Conservation (phyloP, 805 yeast species). For the Cephaloascus fragrans region DNA sequence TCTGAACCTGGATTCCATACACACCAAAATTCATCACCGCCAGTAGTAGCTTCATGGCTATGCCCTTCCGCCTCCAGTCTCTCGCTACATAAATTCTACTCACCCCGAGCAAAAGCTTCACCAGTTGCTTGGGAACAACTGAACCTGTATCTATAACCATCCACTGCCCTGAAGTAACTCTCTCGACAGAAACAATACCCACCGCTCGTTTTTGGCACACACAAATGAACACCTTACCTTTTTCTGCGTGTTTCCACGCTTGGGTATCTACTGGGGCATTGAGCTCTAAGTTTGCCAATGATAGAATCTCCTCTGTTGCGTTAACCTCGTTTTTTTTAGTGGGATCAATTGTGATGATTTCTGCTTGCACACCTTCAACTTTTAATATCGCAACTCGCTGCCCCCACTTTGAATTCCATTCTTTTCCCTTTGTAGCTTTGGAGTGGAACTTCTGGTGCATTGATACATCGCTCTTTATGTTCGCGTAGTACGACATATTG, state of each 20-base stretch:
- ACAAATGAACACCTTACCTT: conserved; percentile 34
- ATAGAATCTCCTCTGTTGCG: conserved; percentile 24
- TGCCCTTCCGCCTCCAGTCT: conserved; percentile 36
- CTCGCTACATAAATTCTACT: conserved; percentile 35
- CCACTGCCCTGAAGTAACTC: conserved; percentile 42
- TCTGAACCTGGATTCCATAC: conserved; percentile 36
- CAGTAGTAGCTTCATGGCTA: conserved; percentile 36
- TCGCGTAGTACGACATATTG: conserved; percentile 41
- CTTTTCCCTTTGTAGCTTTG: conserved; percentile 35
- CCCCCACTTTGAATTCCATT: conserved; percentile 34
- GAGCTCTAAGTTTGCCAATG: conserved; percentile 48
- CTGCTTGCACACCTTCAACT: conserved; percentile 6
- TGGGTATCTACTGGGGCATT: conserved; percentile 34
- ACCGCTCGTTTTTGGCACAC: conserved; percentile 36
- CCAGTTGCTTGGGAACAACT: conserved; percentile 33
- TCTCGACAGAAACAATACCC: conserved; percentile 48
- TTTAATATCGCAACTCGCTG: background rate
- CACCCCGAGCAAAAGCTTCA: conserved; percentile 25
- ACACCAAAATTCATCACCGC: conserved; percentile 32
- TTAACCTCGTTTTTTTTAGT: conserved; percentile 11
- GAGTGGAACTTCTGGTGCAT: conserved; percentile 45
- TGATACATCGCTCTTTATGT: conserved; percentile 28
- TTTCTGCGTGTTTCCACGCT: conserved; percentile 15
- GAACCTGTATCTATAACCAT: conserved; percentile 44
- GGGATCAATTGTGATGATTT: conserved; percentile 11